phyloP scores from a whole-genome alignment of 306 rosid species.

The Echinosophora koreensis region DNA sequence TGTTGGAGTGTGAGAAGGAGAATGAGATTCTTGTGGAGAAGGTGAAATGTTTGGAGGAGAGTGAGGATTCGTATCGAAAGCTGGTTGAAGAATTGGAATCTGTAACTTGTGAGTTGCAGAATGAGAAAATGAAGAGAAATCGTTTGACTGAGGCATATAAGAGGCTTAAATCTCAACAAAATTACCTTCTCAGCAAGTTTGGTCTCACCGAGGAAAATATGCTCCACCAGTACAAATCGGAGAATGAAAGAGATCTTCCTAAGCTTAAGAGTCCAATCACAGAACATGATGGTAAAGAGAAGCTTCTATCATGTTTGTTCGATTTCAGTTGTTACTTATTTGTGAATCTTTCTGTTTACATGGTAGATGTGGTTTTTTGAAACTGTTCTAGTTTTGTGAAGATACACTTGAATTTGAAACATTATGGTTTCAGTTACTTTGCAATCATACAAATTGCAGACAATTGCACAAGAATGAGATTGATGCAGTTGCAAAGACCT shows the following conservation, averaged over 20 bases:
- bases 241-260: slow-evolving; percentile 51
- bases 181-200: slow-evolving; percentile 62
- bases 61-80: slow-evolving; percentile 49
- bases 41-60: slow-evolving; percentile 52
- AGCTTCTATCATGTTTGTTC: slow-evolving; percentile 22
- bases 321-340: too few species aligned
- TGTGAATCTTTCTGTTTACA: too few species aligned
- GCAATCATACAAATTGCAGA: too few species aligned
- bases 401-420: not conserved
- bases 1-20: slow-evolving; percentile 54
- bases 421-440: not conserved
- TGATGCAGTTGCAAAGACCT: not conserved
- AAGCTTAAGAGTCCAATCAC: slow-evolving; percentile 48
- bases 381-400: not conserved
- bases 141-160: slow-evolving; percentile 59
- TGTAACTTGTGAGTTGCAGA: slow-evolving; percentile 52
- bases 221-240: slow-evolving; percentile 49
- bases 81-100: slow-evolving; percentile 51
- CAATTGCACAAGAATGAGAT: not conserved
- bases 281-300: slow-evolving; percentile 58
- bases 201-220: slow-evolving; percentile 69
- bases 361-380: not conserved
- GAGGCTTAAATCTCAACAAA: slow-evolving; percentile 76
- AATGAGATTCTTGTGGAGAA: slow-evolving; percentile 50
- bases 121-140: slow-evolving; percentile 60